These are phyloP conservation scores for Trebouxia sp. DNA, from an alignment of 139 green algal genomes.

Conservation along the genomic window DNA sequence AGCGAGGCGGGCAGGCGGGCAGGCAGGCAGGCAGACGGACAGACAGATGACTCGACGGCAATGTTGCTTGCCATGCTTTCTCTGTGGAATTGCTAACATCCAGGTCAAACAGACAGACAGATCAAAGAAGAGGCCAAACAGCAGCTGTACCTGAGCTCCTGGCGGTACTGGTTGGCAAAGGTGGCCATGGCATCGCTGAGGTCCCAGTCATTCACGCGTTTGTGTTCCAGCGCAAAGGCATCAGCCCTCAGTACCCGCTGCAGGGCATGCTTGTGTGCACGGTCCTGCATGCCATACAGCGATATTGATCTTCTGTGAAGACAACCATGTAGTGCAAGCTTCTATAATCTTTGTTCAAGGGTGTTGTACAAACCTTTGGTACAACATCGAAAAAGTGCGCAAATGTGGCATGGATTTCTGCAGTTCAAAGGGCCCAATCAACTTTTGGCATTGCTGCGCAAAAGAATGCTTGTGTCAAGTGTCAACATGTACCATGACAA, in stretches of 20 bases:
- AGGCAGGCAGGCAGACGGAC: too few species aligned
- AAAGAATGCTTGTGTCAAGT: too few species aligned
- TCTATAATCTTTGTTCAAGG: too few species aligned
- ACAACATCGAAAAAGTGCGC: too few species aligned
- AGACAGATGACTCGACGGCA: background rate
- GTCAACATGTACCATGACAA: too few species aligned
- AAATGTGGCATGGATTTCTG: too few species aligned
- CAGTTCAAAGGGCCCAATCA: too few species aligned
- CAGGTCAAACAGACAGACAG: background rate
- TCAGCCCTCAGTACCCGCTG: background rate
- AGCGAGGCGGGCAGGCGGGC: background rate
- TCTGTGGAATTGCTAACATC: background rate
- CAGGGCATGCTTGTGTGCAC: slow-evolving; percentile 1
- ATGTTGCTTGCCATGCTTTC: background rate
- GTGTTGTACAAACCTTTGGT: too few species aligned
- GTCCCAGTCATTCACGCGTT: slow-evolving; percentile 28
- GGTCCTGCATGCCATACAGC: background rate
- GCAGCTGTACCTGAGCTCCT: slow-evolving; percentile 15
- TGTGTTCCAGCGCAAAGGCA: slow-evolving; percentile 21
- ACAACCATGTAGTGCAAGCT: too few species aligned
- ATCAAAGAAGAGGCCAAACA: background rate
- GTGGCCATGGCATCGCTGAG: slow-evolving; percentile 21
- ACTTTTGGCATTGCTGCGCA: too few species aligned
- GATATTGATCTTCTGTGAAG: background rate
- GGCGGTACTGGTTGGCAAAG: slow-evolving; percentile 13